Evolutionary conservation across 805 yeast genomes (phyloP), one percentile per base, ranked within the genome.

Genomic region (Priceomyces haplophilus): DNA sequence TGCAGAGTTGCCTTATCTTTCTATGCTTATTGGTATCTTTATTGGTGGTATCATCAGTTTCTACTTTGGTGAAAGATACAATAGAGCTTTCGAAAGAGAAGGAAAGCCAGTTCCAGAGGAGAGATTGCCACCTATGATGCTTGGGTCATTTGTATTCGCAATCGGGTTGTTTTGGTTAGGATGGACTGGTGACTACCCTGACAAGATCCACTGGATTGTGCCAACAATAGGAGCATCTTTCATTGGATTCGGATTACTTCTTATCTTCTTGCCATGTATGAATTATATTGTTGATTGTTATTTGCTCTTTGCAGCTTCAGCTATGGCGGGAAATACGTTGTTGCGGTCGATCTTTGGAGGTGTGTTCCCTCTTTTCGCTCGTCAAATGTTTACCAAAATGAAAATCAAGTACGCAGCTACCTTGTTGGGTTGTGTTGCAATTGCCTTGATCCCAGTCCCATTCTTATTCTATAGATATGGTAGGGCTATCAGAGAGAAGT

Each of bases 151-250:
- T 41, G 58, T 75, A 7, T 87, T 89, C 69, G 84, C 95, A 21
- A 69, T 79, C 41, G 96, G 96, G 41, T 68, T 88, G 48, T 73
- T 88, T 55, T 85, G 96, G 96, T 73, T 89, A 61, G 79, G 86
- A 44, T 89, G 96, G 96, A 70, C 91, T 7, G 96, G 96, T 58
- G 76, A 79, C 49, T 89, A 82, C 62, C 82, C 78, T 38, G 62
- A 82, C 27, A 63, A 64, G n/a, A 78, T 87, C 30, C 96, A 83
- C 58, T 89, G 91, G 91, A 82, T 81, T 35, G 84, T 81, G 5
- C 72, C 80, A n/a, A 67, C 69, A 7, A 51, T 76, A 16, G 72
- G 78, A 41, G 79, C 80, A 3, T 56, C 67, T 1, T 54, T 56
- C 36, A 48, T 61, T 40, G 73, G 72, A 17, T 49, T 53, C 47